phyloP scores from a whole-genome alignment of 208 protist genomes.

The Lotmaria passim region DNA sequence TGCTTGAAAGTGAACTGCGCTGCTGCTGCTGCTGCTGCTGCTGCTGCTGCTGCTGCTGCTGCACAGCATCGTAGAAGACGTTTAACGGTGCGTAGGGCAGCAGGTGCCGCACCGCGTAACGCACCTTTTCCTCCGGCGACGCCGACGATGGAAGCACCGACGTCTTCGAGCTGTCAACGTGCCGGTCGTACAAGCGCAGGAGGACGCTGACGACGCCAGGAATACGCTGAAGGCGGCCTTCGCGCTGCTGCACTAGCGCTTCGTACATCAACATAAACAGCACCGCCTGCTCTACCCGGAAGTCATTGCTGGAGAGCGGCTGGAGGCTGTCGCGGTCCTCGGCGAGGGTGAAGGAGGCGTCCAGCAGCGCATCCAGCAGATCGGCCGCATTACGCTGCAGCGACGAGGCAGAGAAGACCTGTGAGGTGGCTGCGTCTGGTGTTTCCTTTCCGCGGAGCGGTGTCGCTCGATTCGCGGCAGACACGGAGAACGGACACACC shows the following conservation, averaged over 20 bases:
- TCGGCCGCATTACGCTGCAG: constrained; percentile 35
- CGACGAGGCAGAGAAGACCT: background rate
- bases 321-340: constrained; percentile 29
- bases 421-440: too few species aligned
- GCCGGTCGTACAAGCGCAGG: constrained; percentile 28
- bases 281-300: constrained; percentile 44
- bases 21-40: too few species aligned
- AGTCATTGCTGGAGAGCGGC: constrained; percentile 35
- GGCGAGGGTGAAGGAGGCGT: constrained; percentile 40
- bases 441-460: background rate
- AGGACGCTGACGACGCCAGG: constrained; percentile 43
- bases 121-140: constrained; percentile 18
- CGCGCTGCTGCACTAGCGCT: constrained; percentile 48
- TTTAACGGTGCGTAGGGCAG: constrained; percentile 37
- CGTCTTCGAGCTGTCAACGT: background rate
- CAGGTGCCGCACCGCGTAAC: constrained; percentile 28
- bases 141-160: background rate
- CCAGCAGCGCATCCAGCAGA: constrained; percentile 55
- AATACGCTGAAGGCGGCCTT: constrained; percentile 50
- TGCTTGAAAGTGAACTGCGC: too few species aligned
- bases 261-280: constrained; percentile 69
- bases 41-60: too few species aligned
- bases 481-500: constrained; percentile 48
- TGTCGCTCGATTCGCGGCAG: background rate
- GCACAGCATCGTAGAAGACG: constrained; percentile 22